Conservation (phyloP, 192 early-diverging fungal species). For the Entomortierella beljakovae region DNA sequence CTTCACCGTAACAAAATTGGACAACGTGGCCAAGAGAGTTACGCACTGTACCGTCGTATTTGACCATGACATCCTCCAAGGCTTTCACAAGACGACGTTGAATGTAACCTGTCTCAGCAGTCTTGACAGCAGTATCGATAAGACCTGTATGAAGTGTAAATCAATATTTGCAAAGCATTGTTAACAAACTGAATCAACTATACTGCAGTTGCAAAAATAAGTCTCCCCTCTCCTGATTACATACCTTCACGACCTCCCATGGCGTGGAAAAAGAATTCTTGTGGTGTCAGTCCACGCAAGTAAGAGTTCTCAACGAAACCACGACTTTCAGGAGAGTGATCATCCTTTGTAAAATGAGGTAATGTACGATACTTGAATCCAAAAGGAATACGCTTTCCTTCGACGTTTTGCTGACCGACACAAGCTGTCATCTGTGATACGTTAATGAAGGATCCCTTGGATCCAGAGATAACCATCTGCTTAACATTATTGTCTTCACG, state of each 20-base stretch:
- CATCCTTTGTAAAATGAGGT: conserved; percentile 98
- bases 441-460: conserved; percentile 97
- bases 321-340: conserved; percentile 91
- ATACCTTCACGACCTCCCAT: conserved; percentile 98
- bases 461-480: conserved; percentile 96
- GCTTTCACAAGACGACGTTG: conserved; percentile 99
- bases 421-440: conserved; percentile 98
- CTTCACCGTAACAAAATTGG: conserved; percentile 98
- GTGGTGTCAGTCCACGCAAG: conserved; percentile 92
- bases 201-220: not conserved
- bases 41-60: conserved; percentile 97
- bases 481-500: conserved; percentile 95
- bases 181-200: conserved; percentile 3
- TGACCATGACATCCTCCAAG: conserved; percentile 96
- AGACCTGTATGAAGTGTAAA: conserved; percentile 68
- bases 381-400: conserved; percentile 98
- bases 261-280: conserved; percentile 99
- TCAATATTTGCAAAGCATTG: not conserved
- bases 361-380: conserved; percentile 95
- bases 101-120: conserved; percentile 99
- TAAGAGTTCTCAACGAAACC: conserved; percentile 94
- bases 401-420: conserved; percentile 99
- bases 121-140: conserved; percentile 99
- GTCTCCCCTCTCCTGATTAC: not conserved
- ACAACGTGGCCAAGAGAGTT: conserved; percentile 94